Evolutionary conservation across 2,329 filamentous ascomycete genomes (phyloP).

Genomic region (Dendryphion nanum): DNA sequence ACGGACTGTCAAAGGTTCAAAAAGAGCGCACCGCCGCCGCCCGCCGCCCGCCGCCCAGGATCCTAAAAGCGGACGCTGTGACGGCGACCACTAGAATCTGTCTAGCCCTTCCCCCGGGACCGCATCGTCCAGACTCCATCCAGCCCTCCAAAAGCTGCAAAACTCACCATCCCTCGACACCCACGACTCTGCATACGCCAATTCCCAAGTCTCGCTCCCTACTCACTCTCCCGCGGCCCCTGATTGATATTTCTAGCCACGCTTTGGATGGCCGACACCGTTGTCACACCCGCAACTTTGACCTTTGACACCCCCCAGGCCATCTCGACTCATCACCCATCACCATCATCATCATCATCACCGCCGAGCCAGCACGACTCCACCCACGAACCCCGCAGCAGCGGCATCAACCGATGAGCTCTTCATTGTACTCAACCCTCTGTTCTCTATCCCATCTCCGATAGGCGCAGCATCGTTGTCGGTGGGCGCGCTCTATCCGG

Average conservation of each 20-base stretch:
- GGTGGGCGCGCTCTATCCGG: constrained; percentile 8
- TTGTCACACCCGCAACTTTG: too few species aligned
- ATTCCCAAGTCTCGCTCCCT: constrained; percentile 11
- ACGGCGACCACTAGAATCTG: constrained; percentile 8
- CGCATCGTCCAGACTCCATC: constrained; percentile 17
- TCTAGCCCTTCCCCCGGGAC: constrained; percentile 15
- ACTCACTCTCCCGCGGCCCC: not conserved
- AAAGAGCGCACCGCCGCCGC: too few species aligned
- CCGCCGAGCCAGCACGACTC: too few species aligned
- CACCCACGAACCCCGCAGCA: too few species aligned
- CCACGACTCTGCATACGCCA: constrained; percentile 2
- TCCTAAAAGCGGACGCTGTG: not conserved
- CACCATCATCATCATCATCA: too few species aligned
- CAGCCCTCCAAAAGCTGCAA: not conserved
- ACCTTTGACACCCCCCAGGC: too few species aligned
- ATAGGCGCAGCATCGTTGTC: constrained; percentile 21
- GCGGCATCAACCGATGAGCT: constrained; percentile 31
- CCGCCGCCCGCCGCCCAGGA: too few species aligned
- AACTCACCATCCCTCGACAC: too few species aligned
- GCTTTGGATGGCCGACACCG: constrained; percentile 33
- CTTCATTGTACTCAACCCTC: constrained; percentile 16
- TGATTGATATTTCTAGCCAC: constrained; percentile 7
- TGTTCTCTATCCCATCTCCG: constrained; percentile 13
- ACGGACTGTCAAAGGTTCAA: too few species aligned
- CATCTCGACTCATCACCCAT: too few species aligned